Conservation (phyloP, 257 asterid species). For the Ilex asprella region DNA sequence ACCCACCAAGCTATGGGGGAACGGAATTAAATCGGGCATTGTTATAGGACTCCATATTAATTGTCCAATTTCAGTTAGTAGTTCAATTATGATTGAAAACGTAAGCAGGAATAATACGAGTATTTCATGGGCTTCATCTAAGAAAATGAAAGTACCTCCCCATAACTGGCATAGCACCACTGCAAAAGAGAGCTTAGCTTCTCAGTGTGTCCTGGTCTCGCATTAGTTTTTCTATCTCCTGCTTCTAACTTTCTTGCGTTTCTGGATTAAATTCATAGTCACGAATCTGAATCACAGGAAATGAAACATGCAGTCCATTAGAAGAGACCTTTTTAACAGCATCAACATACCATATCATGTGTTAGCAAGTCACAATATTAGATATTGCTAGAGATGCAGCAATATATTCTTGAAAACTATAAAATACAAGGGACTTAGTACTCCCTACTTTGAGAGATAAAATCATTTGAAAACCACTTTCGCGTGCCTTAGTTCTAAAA, state of each 20-base stretch:
- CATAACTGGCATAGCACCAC: conserved; percentile 83
- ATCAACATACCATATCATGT: background rate
- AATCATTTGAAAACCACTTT: conserved; percentile 73
- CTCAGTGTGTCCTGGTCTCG: conserved; percentile 73
- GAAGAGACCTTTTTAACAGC: conserved; percentile 12
- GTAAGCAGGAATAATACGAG: too few species aligned
- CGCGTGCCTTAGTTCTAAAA: conserved; percentile 72
- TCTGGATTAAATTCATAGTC: conserved; percentile 66
- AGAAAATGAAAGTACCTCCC: conserved; percentile 50
- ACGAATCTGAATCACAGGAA: conserved; percentile 50
- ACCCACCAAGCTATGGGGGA: too few species aligned
- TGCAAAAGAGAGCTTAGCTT: conserved; percentile 70
- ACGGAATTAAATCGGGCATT: background rate
- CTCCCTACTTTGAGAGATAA: background rate
- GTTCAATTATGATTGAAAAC: background rate
- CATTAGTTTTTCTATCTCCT: conserved; percentile 60
- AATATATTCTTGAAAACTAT: background rate
- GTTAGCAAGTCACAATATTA: too few species aligned
- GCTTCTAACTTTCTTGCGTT: conserved; percentile 65
- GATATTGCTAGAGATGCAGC: conserved; percentile 4
- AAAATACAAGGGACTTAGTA: background rate
- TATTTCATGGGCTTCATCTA: conserved; percentile 13
- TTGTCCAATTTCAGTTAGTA: too few species aligned
- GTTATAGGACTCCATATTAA: background rate
- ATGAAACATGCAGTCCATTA: conserved; percentile 14